Evolutionary conservation across 1,284 basidiomycete species (phyloP).

Genomic region (Athelia sp.): DNA sequence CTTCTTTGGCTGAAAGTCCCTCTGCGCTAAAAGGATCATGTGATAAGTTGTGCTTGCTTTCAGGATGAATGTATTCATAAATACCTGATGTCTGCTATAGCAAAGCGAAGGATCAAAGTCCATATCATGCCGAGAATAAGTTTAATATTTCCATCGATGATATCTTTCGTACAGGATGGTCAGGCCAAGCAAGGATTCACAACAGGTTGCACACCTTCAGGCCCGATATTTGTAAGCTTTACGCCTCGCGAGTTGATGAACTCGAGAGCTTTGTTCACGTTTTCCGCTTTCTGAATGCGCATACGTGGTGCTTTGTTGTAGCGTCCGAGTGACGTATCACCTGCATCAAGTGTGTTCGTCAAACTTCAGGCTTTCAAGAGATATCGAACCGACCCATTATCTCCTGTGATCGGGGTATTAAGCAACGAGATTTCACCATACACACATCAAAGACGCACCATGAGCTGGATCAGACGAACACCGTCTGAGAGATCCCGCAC

Average conservation of each 20-base stretch:
- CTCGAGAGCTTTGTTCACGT: constrained; percentile 93
- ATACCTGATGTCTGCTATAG: constrained; percentile 95
- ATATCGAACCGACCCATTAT: constrained; percentile 71
- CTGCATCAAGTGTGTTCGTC: constrained; percentile 28
- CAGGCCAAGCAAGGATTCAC: constrained; percentile 1
- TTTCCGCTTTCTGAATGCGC: constrained; percentile 96
- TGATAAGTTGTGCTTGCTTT: neutral
- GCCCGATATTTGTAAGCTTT: constrained; percentile 95
- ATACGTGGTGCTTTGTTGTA: constrained; percentile 90
- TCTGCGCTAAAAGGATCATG: constrained; percentile 67
- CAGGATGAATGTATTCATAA: constrained; percentile 19
- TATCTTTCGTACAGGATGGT: constrained; percentile 51
- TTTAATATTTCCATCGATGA: constrained; percentile 94
- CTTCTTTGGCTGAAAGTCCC: constrained; percentile 95
- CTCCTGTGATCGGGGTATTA: constrained; percentile 47
- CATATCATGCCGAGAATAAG: constrained; percentile 99
- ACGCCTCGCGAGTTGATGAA: constrained; percentile 95
- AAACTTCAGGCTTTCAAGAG: too few relatives aligned
- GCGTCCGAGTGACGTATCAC: constrained; percentile 85
- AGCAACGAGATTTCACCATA: constrained; percentile 4
- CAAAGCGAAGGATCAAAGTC: constrained; percentile 95
- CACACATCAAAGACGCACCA: constrained; percentile 47
- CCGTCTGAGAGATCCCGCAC: constrained; percentile 92
- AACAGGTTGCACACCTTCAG: constrained; percentile 61
- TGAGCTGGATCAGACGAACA: constrained; percentile 88